Evolutionary conservation across 306 rosid species (phyloP).

Genomic region (Senna tora): DNA sequence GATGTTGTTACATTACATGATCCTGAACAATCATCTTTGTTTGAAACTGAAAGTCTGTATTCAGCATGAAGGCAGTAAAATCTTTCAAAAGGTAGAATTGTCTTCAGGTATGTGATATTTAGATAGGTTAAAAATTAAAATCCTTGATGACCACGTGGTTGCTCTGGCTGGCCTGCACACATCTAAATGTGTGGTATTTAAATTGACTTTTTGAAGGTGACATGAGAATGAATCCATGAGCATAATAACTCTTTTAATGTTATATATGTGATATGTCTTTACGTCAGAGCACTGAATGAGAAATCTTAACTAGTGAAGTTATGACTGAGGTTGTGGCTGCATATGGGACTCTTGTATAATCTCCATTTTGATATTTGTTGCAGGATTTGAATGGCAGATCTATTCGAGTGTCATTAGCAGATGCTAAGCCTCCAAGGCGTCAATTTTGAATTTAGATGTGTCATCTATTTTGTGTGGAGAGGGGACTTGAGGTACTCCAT

Average conservation of each 20-base stretch:
- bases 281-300: neutral
- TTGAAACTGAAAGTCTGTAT: slow-evolving; percentile 7
- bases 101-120: no score
- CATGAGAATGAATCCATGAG: neutral
- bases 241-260: neutral
- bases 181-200: neutral
- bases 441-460: slow-evolving; percentile 51
- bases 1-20: neutral
- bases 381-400: slow-evolving; percentile 90
- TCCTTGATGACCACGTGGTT: neutral
- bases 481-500: slow-evolving; percentile 42
- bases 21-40: neutral
- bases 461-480: slow-evolving; percentile 33
- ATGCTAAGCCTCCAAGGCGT: slow-evolving; percentile 63
- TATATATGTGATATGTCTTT: neutral
- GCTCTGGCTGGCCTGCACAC: neutral
- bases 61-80: neutral
- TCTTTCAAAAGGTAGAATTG: no score
- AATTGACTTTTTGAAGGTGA: neutral
- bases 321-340: neutral
- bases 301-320: neutral
- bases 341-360: neutral
- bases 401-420: slow-evolving; percentile 74
- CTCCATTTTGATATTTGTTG: slow-evolving; percentile 24
- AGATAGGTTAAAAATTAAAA: no score